These are phyloP conservation scores for Mariannaea elegans DNA, from an alignment of 2,329 filamentous ascomycete species.

Conservation along the genomic window DNA sequence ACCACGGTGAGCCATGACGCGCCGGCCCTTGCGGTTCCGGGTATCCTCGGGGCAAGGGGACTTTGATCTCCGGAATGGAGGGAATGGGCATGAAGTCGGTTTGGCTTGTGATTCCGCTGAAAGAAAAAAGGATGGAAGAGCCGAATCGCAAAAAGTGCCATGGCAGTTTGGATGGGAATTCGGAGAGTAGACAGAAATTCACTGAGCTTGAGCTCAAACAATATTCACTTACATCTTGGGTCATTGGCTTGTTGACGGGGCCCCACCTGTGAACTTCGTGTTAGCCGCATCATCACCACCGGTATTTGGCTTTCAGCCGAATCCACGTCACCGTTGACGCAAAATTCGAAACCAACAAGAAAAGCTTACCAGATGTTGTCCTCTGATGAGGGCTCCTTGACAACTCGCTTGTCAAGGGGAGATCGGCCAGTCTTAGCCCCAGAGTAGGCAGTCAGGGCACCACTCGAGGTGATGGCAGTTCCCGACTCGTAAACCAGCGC, in stretches of 20 bases:
- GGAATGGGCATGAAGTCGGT: slow-evolving; percentile 22
- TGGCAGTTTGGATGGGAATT: slow-evolving; percentile 15
- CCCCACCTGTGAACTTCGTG: slow-evolving; percentile 72
- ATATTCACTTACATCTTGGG: slow-evolving; percentile 75
- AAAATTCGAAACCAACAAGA: slow-evolving; percentile 19
- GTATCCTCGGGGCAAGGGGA: slow-evolving; percentile 40
- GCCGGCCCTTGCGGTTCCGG: slow-evolving; percentile 35
- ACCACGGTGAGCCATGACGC: slow-evolving; percentile 36
- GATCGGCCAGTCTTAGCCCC: slow-evolving; percentile 98
- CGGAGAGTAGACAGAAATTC: slow-evolving; percentile 17
- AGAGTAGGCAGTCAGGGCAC: slow-evolving; percentile 96
- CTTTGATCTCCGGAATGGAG: slow-evolving; percentile 37
- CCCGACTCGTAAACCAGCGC: slow-evolving; percentile 96
- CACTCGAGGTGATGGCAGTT: slow-evolving; percentile 94
- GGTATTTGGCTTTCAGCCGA: slow-evolving; percentile 15
- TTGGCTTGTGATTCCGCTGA: slow-evolving; percentile 30
- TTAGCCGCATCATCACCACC: slow-evolving; percentile 41
- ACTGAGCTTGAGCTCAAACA: slow-evolving; percentile 23
- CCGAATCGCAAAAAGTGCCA: slow-evolving; percentile 15
- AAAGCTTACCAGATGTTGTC: slow-evolving; percentile 81
- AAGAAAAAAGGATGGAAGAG: neutral
- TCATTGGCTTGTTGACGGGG: slow-evolving; percentile 99
- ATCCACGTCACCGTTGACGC: slow-evolving; percentile 16
- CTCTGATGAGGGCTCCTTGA: slow-evolving; percentile 88
- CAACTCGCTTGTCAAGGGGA: slow-evolving; percentile 96